These are phyloP conservation scores for Blastobotrys americana DNA, from an alignment of 805 yeast genomes.

Conservation along the genomic window DNA sequence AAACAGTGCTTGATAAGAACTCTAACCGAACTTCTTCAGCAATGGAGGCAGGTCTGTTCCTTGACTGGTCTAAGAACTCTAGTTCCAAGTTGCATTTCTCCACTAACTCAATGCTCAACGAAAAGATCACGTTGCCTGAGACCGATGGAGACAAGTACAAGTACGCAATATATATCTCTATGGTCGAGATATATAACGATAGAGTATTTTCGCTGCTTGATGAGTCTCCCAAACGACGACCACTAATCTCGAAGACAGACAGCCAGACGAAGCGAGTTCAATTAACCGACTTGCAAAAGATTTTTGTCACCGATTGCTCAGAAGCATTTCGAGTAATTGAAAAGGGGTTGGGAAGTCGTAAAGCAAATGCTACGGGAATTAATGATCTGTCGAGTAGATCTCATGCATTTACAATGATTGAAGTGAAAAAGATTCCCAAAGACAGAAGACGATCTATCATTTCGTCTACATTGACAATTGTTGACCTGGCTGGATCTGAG, in stretches of 20 bases:
- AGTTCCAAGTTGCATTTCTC: slow-evolving; percentile 1
- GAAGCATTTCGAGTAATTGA: slow-evolving; percentile 36
- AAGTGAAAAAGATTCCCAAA: slow-evolving; percentile 28
- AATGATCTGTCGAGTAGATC: slow-evolving; percentile 44
- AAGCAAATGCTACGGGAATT: slow-evolving; percentile 38
- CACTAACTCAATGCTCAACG: slow-evolving; percentile 8
- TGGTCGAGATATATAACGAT: slow-evolving; percentile 49
- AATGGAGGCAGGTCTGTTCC: slow-evolving; percentile 17
- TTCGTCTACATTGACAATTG: slow-evolving; percentile 38
- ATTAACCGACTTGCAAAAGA: slow-evolving; percentile 38
- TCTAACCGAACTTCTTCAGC: slow-evolving; percentile 17
- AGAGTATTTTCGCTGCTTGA: slow-evolving; percentile 35
- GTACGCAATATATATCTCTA: slow-evolving; percentile 41
- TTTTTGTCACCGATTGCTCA: slow-evolving; percentile 32
- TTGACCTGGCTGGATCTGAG: slow-evolving; percentile 50
- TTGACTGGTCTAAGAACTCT: slow-evolving; percentile 18
- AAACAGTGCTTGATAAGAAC: slow-evolving; percentile 16
- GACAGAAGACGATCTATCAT: slow-evolving; percentile 16
- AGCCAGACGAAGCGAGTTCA: slow-evolving; percentile 38
- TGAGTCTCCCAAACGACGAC: slow-evolving; percentile 13
- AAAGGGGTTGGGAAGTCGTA: slow-evolving; percentile 35
- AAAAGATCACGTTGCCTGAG: slow-evolving; percentile 1
- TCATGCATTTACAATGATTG: slow-evolving; percentile 44
- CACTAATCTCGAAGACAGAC: slow-evolving; percentile 32
- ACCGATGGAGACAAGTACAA: slow-evolving; percentile 11